phyloP scores from a whole-genome alignment of 257 asterid species.

The Apocynum venetum region DNA sequence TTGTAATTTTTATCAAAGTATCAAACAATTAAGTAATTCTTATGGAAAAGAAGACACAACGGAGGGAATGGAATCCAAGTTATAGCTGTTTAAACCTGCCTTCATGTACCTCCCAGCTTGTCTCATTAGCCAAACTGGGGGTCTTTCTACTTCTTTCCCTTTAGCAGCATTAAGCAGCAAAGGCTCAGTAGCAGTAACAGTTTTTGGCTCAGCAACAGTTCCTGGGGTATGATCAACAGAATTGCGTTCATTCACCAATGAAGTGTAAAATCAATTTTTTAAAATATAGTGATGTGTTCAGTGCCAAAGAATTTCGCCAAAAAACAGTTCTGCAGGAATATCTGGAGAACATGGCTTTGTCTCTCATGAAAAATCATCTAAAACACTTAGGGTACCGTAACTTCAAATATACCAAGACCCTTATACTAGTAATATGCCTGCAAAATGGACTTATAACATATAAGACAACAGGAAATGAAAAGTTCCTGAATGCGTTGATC shows the following conservation, averaged over 20 bases:
- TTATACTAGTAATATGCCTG: not conserved
- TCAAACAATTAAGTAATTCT: not conserved
- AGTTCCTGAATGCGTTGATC: not conserved
- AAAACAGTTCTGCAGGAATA: not conserved
- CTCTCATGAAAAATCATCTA: not conserved
- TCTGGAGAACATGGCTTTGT: not conserved
- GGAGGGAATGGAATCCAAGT: not conserved
- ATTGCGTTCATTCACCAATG: slow-evolving; percentile 3
- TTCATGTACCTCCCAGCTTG: slow-evolving; percentile 99
- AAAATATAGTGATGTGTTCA: not conserved
- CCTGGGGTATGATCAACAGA: slow-evolving; percentile 35
- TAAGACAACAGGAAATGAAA: not conserved
- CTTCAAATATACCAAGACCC: not conserved
- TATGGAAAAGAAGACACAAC: not conserved
- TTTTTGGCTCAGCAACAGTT: slow-evolving; percentile 79
- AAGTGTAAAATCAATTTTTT: not conserved
- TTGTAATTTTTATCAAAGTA: not conserved
- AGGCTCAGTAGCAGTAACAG: slow-evolving; percentile 70
- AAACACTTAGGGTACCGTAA: not conserved
- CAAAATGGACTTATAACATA: not conserved
- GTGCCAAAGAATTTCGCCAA: not conserved
- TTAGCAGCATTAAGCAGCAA: slow-evolving; percentile 78
- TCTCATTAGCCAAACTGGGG: slow-evolving; percentile 99
- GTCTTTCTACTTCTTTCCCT: slow-evolving; percentile 91
- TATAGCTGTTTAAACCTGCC: slow-evolving; percentile 66